Base-by-base conservation (phyloP, 2,329 filamentous ascomycete species). In the Leptographium galeiforme region DNA sequence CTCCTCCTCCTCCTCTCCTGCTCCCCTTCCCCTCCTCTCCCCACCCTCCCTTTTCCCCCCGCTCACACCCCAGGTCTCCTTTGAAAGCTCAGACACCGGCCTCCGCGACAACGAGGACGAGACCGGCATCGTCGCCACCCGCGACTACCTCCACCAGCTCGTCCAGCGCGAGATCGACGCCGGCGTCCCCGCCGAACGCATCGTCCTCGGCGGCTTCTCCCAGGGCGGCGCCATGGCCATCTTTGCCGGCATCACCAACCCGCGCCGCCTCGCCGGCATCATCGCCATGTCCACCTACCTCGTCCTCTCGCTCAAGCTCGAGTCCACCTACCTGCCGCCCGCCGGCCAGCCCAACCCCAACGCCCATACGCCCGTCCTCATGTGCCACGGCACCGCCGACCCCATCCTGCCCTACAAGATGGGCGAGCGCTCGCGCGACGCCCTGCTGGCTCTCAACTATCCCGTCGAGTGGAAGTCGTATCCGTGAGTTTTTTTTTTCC, bases 311-410 rank as follows among this genome's bases (percentile, higher is more conserved):
- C 63, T 67, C 52, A 73, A 70, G 57, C 75, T 79, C 59, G 43
- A 55, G 45, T 38, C 46, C 6, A 65, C 69, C 32, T 63, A 66
- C 18, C 58, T 73, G 25, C 67, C 70, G 3, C 64, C 68, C 14
- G n/a, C 36, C 49, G 32, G 39, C 46, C 30, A 30, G 41, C 60
- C 63, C 13, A 71, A 72, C 59, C 30, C 43, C 53, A 89, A 89
- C 67, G 80, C 83, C 67, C 74, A 85, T 43, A 95, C 89, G 1
- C 86, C 87, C 1, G 82, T 97, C 57, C 87, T 93, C 68, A 85
- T 96, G 82, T 89, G 79, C 13, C 93, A 97, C 62, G 93, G 93
- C n/a, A 78, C 83, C 57, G 70, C 70, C 1, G 91, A 98, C 66
- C 76, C 76, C 14, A 71, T 95, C 4, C 86, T 96, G 10, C 76